Evolutionary conservation across 306 rosid species (phyloP), one percentile per base, ranked within the genome.

Genomic region (Quercus rubra): DNA sequence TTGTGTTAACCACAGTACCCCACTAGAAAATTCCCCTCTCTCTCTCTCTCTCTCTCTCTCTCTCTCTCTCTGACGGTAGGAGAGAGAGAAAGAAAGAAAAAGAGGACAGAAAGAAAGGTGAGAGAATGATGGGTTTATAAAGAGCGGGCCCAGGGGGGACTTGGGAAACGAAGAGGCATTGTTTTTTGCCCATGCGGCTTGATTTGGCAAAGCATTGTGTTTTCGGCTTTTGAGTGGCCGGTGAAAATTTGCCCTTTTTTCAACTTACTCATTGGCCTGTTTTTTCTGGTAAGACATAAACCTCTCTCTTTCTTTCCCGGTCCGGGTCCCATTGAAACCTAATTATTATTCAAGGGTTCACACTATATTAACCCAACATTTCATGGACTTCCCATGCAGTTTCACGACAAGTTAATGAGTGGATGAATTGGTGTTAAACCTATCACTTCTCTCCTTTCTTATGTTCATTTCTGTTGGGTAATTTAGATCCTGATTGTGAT

Each of bases 171-270:
- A 57, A 55, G 67, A 49, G 73, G 78, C 33, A 41, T 61, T 49
- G 17, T 12, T 49, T 28, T 41, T 81, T 43, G 56, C 57, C 55
- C 49, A 54, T 31, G 72, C 59, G 61, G 77, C 61, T 17, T 51
- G 23, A 27, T 77, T 64, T 28, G 62, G 79, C 79, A 27, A 35
- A 74, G 76, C 71, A 46, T 70, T 76, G 79, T 41, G 49, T 59
- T 67, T 33, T 70, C 28, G 71, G 43, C 38, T 56, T 49, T 82
- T 46, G 77, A 69, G 76, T 67, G 86, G 89, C 86, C 76, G 85
- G 85, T 86, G 79, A 83, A 77, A 86, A 55, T 41, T 41, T 41
- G 46, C 46, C 57, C 83, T 64, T 72, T 86, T 78, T 83, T 83
- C 85, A 81, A 78, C 83, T 74, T 80, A 80, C 70, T 73, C 75